Evolutionary conservation across 768 basidiomycete genomes (phyloP), one percentile per base, ranked within the genome.

Genomic region (Boletus edulis): DNA sequence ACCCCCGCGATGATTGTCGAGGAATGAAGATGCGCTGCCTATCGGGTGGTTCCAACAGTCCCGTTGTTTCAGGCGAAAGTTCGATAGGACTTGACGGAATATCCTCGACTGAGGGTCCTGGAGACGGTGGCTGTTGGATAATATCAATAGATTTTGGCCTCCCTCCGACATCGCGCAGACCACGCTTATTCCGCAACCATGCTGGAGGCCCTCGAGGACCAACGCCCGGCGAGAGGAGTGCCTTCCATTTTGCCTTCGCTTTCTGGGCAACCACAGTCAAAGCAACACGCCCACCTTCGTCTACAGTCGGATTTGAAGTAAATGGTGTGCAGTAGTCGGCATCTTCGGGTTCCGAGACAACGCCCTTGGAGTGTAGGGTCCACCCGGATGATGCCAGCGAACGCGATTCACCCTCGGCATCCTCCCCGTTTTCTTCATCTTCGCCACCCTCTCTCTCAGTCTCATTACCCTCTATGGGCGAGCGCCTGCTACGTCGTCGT

Each of bases 361-460:
- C 12, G 9, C 57, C 64, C 49, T 60, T 71, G 18, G 81, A 81
- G 44, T 76, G 76, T 12, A 66, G 56, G 1, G 78, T 81, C 70
- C 76, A 80, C 6, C 70, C 72, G 13, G 83, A 82, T 5, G 80
- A 89, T 27, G 75, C 76, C 50, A 83, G 63, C 4, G 86, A 87
- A 12, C 73, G 76, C 0, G 75, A 77, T 61, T 85, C 80, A 17
- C 62, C 73, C 50, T 73, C 74, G 4, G 64, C 73, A n/a, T 77
- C 77, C 17, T 77, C 79, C 8, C 72, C 76, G 9, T 67, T 65
- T 37, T 69, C 69, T 11, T 68, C 70, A 15, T 72, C 68, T 10
- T 73, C 70, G 12, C 67, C 71, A 12, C 59, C 67, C 7, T 77
- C 76, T 46, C 69, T 74, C 15, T 70, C 73, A 15, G 75, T 77